Evolutionary conservation across 805 yeast genomes (phyloP), one percentile per base, ranked within the genome.

Genomic region (Suhomyces pyralidae): DNA sequence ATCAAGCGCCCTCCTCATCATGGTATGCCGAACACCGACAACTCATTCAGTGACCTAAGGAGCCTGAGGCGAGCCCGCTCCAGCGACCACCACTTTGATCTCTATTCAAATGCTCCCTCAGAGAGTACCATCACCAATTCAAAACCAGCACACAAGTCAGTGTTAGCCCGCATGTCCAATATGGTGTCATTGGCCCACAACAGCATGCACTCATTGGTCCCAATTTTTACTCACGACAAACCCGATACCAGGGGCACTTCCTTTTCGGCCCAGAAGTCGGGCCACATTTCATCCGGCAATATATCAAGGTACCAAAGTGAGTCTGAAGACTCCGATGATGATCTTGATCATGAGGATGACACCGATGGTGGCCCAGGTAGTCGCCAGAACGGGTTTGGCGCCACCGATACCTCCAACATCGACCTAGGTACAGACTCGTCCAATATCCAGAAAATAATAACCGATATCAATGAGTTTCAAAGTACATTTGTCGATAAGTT

Each of bases 401-500:
- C 45, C 19, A 42, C 30, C 45, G 45, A 42, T 20, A 24, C 17
- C 30, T 7, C 26, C 14, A 7, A 44, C 7, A 48, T 51, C n/a
- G 55, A 53, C 36, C 40, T 49, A 25, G 26, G 28, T 3, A 22
- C 25, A 4, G 43, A 42, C 25, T 7, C 20, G 8, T 19, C 42
- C 22, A 56, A 61, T 30, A 46, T 59, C 14, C 50, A 56, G 28
- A 58, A 57, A 5, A 62, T 65, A 5, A 53, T 65, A 40, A 49
- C 56, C 25, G 74, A 69, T 50, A 65, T 70, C 45, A 60, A 63
- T 38, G 66, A 60, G 10, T 71, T 70, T 45, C 75, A 70, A 51
- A 61, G 49, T 38, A 61, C 60, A n/a, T 68, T 71, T 56, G 67
- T 69, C 3, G 58, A 62, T 28, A 66, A 64, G 49, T 58, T 54